Evolutionary conservation across 1,139 yeast species (phyloP), one percentile per base, ranked within the genome.

Genomic region (Candida sojae): DNA sequence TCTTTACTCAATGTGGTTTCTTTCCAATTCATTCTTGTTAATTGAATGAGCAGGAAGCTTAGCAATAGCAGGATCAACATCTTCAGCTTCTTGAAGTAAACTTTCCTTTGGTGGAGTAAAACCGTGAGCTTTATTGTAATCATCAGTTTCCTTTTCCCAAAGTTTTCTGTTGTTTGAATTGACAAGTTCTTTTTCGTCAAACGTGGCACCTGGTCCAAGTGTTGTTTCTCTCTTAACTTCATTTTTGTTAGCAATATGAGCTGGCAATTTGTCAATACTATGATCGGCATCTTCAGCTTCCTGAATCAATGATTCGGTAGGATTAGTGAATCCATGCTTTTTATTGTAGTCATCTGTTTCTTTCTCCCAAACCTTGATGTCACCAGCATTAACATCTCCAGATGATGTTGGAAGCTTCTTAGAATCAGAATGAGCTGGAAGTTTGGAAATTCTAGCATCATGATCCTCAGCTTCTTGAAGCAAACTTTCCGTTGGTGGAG

Each of bases 331-430:
- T 4, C 69, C 71, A 43, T 60, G 66, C 52, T 66, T 55, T 52
- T 61, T 66, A 59, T 68, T 68, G 57, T 64, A 57, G 4, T 59
- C 60, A 26, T 54, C 60, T 25, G 64, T 62, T n/a, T 59, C 64
- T 1, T 56, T 60, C 44, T 66, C 71, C 44, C 56, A 49, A 6
- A 29, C 36, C 1, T 17, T 31, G 13, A 46, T 29, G 4, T 34
- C 25, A 17, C 12, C 12, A n/a, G 37, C 6, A 12, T n/a, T 13
- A 34, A 47, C 48, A n/a, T 26, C 9, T 8, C 9, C 4, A 6
- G 29, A 26, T 26, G 29, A 26, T 3, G 6, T 2, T 26, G 29
- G 29, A 8, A 26, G 6, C 12, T 29, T 33, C 43, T 60, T 63
- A 26, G 29, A 26, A 26, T 5, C 9, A 26, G 29, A 6, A 26